phyloP scores from a whole-genome alignment of 1,139 yeast genomes.

The Geotrichum aggregatum region DNA sequence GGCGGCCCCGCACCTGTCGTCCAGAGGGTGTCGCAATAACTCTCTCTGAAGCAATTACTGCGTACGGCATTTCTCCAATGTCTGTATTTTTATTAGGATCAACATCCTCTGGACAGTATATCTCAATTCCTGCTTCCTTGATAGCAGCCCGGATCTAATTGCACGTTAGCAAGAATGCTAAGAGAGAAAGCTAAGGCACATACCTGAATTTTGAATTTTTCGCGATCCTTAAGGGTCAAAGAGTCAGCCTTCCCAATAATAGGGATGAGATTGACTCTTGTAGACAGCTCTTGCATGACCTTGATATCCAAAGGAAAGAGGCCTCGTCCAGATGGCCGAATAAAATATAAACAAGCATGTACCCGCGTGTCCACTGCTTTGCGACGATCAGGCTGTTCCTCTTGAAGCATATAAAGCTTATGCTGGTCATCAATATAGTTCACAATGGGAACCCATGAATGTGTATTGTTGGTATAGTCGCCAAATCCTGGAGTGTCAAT shows the following conservation, averaged over 20 bases:
- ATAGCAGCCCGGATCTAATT: slow-evolving; percentile 45
- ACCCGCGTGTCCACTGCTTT: slow-evolving; percentile 54
- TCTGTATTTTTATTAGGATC: slow-evolving; percentile 25
- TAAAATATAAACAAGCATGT: slow-evolving; percentile 72
- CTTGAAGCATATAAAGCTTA: slow-evolving; percentile 55
- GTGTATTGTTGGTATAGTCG: slow-evolving; percentile 57
- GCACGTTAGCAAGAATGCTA: background rate
- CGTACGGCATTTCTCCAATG: slow-evolving; percentile 49
- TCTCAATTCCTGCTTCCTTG: slow-evolving; percentile 47
- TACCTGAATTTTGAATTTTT: slow-evolving; percentile 41
- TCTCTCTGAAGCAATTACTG: slow-evolving; percentile 52
- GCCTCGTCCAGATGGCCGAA: slow-evolving; percentile 53
- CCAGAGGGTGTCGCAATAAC: slow-evolving; percentile 38
- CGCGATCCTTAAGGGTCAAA: slow-evolving; percentile 44
- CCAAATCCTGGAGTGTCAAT: slow-evolving; percentile 82
- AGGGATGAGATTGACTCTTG: slow-evolving; percentile 69
- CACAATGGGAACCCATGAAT: slow-evolving; percentile 56
- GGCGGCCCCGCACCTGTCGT: slow-evolving; percentile 53
- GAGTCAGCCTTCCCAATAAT: slow-evolving; percentile 74
- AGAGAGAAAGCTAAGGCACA: background rate
- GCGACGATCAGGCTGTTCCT: slow-evolving; percentile 64
- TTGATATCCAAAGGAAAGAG: slow-evolving; percentile 58
- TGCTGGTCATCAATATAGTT: slow-evolving; percentile 61
- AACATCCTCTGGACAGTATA: slow-evolving; percentile 55
- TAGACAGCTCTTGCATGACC: slow-evolving; percentile 63